Conservation (phyloP, 2,329 filamentous ascomycete species). For the Neopestalotiopsis sp. region DNA sequence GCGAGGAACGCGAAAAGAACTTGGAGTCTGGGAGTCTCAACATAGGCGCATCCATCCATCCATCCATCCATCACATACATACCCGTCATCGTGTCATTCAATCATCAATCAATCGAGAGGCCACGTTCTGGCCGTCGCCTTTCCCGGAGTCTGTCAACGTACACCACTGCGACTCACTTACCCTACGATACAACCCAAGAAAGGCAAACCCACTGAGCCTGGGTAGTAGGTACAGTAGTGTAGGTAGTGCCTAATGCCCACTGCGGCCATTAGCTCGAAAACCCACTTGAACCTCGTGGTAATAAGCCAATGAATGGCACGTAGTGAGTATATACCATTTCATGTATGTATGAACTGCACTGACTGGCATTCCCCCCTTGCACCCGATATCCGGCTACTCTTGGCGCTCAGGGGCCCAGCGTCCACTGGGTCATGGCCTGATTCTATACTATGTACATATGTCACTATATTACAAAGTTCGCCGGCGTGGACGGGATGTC, state of each 20-base stretch:
- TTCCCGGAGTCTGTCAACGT: too few relatives aligned
- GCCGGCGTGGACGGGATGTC: neutral
- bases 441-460: constrained; percentile 2
- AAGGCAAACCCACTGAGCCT: neutral
- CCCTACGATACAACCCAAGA: neutral
- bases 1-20: too few relatives aligned
- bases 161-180: too few relatives aligned
- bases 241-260: neutral
- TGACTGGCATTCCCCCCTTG: neutral
- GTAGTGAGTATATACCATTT: neutral
- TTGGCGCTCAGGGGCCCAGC: neutral
- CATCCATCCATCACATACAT: neutral
- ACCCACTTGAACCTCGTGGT: neutral
- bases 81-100: neutral
- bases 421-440: neutral
- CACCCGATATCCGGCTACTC: constrained; percentile 9
- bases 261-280: neutral
- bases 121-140: neutral
- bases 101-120: neutral
- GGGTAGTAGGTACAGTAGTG: neutral
- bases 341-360: neutral
- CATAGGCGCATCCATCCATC: neutral
- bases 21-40: neutral
- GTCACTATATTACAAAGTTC: constrained; percentile 3
- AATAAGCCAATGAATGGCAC: constrained; percentile 1